phyloP scores from a whole-genome alignment of 495 filamentous ascomycete genomes.

The Bacidia rubella region DNA sequence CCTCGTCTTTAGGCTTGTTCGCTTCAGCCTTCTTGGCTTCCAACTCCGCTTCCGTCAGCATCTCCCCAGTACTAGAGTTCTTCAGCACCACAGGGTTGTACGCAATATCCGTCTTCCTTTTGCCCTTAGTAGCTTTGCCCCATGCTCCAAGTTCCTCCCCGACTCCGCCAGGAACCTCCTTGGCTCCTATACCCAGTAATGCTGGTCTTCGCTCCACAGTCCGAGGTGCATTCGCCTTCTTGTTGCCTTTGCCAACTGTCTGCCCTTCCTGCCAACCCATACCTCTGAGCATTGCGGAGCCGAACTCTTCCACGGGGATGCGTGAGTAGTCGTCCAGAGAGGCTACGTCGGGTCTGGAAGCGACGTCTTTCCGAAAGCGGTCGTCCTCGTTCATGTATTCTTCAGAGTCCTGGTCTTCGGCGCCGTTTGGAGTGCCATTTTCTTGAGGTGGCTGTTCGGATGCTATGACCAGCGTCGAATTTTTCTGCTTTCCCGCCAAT shows the following conservation, averaged over 20 bases:
- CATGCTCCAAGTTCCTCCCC: slow-evolving; percentile 65
- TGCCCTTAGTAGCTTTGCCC: slow-evolving; percentile 52
- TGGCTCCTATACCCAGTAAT: slow-evolving; percentile 74
- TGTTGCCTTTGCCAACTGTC: slow-evolving; percentile 43
- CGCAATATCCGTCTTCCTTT: slow-evolving; percentile 38
- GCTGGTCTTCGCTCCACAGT: slow-evolving; percentile 56
- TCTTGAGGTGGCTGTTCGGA: slow-evolving; percentile 17
- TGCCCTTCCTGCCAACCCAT: slow-evolving; percentile 94
- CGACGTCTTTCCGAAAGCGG: slow-evolving; percentile 53
- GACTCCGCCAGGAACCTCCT: slow-evolving; percentile 46
- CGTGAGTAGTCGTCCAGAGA: slow-evolving; percentile 73
- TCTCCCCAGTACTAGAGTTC: slow-evolving; percentile 53
- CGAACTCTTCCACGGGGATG: slow-evolving; percentile 88
- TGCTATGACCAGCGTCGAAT: slow-evolving; percentile 49
- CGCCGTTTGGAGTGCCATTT: slow-evolving; percentile 20
- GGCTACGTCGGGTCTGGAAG: slow-evolving; percentile 58
- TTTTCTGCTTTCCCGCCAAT: slow-evolving; percentile 47
- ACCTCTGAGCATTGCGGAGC: slow-evolving; percentile 69
- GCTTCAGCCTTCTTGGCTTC: slow-evolving; percentile 30
- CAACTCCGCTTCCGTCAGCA: slow-evolving; percentile 50
- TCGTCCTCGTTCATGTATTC: slow-evolving; percentile 43
- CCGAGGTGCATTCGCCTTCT: slow-evolving; percentile 27
- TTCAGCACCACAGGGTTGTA: slow-evolving; percentile 56
- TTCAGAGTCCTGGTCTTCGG: slow-evolving; percentile 19
- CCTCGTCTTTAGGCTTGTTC: slow-evolving; percentile 30